Evolutionary conservation across 73 alveolate species (phyloP), one percentile per base, ranked within the genome.

Genomic region (Symbiodinium pilosum): DNA sequence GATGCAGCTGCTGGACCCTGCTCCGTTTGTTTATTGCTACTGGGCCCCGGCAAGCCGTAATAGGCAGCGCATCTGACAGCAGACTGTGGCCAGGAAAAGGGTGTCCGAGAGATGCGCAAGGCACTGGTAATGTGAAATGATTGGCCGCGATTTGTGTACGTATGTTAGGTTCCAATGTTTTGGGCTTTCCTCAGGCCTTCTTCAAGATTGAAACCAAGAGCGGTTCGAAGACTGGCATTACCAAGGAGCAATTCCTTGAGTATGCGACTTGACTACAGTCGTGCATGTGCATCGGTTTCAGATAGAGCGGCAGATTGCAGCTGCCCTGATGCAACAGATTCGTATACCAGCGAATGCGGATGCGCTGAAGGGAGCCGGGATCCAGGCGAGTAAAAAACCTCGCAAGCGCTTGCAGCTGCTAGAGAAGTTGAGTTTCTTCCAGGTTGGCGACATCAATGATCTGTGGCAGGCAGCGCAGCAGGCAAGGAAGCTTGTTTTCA

Each of bases 401-500:
- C 28, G 69, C 69, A 52, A 69, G 84, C 11, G 34, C 16, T 69
- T 26, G 84, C 34, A 69, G 39, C 84, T 26, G 84, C 32, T 24
- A 14, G 11, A 83, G 59, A 18, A 20, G 6, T 84, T 43, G 16
- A 16, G 20, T 21, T 38, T 9, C 51, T 47, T 38, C 36, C 81
- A 87, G 94, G 94, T 54, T 39, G 14, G 69, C 21, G 94, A 87
- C 39, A 30, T 59, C 86, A 39, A 42, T 8, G 94, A 87, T 40
- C 69, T 87, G 14, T 87, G 94, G 94, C 86, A 47, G 24, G 94
- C 94, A 9, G 94, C 94, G 43, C 86, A 59, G 44, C 94, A 87
- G 94, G 94, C 94, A 32, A 38, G 81, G 42, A 83, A 12, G 28
- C 28, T 12, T n/a, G n/a, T n/a, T n/a, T n/a, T n/a, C n/a, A n/a